Evolutionary conservation across 2,329 filamentous ascomycete species (phyloP).

Genomic region (Botrytis byssoidea): DNA sequence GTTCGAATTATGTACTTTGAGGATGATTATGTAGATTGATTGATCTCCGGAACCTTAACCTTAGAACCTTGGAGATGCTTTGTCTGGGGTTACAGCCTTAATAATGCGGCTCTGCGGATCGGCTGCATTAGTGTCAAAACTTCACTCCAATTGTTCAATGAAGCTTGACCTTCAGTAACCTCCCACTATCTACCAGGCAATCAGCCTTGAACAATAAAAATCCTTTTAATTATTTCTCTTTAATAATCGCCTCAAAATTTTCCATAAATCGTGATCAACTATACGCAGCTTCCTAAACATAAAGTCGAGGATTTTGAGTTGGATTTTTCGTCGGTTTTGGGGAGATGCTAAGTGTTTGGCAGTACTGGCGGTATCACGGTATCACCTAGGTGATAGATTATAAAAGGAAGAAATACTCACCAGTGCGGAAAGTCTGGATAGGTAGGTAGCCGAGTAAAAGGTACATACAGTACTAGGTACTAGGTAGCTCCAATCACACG

Average conservation of each 20-base stretch:
- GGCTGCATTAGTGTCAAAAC: slow-evolving; percentile 29
- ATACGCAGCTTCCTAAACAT: not conserved
- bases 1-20: not conserved
- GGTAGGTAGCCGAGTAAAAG: not conserved
- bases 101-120: slow-evolving; percentile 37
- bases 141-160: slow-evolving; percentile 4
- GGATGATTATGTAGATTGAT: not conserved
- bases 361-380: not conserved
- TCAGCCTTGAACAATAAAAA: not conserved
- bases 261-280: not conserved
- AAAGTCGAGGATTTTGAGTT: not conserved
- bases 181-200: not conserved
- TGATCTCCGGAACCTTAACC: not conserved
- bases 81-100: slow-evolving; percentile 3
- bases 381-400: not conserved
- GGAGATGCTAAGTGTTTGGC: not conserved
- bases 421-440: not conserved
- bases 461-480: not conserved
- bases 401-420: not conserved
- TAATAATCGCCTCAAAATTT: not conserved
- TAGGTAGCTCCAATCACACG: not conserved
- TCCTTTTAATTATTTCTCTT: not conserved
- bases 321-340: not conserved
- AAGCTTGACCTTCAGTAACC: not conserved
- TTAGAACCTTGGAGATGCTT: not conserved